Conservation (phyloP, 139 green algal species). For the Desmodesmus armatus region DNA sequence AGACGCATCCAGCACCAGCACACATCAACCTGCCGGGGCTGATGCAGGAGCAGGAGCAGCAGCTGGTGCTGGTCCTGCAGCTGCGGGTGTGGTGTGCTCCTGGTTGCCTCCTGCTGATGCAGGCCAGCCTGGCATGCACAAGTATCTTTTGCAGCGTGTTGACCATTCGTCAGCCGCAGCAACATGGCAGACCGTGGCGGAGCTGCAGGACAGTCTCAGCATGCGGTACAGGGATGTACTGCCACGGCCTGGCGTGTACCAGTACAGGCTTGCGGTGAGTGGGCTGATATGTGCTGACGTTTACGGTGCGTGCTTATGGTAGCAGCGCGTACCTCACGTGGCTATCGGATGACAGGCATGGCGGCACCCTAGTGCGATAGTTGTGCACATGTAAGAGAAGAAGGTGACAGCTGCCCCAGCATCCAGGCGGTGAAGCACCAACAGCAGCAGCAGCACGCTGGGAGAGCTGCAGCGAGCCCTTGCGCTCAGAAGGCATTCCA, state of each 20-base stretch:
- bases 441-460: no score
- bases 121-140: constrained; percentile 61
- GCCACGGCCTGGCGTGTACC: constrained; percentile 7
- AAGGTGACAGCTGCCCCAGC: no score
- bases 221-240: neutral
- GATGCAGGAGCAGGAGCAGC: neutral
- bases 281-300: no score
- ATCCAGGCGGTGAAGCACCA: no score
- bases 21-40: no score
- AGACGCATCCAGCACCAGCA: neutral
- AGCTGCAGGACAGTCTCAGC: constrained; percentile 51
- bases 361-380: no score
- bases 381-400: no score
- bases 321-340: no score
- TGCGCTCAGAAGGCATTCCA: no score
- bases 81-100: neutral
- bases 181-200: constrained; percentile 36
- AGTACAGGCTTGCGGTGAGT: constrained; percentile 57
- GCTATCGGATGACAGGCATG: no score
- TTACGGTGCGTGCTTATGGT: no score
- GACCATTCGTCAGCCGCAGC: neutral
- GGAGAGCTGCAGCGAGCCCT: no score
- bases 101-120: neutral
- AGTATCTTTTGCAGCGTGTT: constrained; percentile 60
- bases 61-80: neutral